Base-by-base conservation (phyloP, 2,329 filamentous ascomycete genomes). In the Colletotrichum sp. region DNA sequence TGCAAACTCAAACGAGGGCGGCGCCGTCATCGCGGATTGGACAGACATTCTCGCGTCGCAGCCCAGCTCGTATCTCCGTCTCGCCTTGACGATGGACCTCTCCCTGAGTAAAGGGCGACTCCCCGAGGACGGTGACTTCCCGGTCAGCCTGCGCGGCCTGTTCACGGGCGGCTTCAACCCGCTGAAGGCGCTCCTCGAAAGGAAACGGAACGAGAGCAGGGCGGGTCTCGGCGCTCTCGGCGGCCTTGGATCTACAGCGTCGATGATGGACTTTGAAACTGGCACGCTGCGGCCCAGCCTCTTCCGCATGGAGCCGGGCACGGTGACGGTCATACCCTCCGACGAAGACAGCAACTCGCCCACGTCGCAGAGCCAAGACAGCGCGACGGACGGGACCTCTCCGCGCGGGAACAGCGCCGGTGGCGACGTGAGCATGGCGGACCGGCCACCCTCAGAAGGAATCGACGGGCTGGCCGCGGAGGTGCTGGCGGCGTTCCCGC, bases 11-110 rank as follows among this genome's bases (percentile, higher is more conserved):
- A 8, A 78, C 79, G 18, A 75, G 30, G 22, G 79, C 65, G 69
- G 70, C 18, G 71, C 78, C 28, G 77, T 81, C 7, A 83, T 86
- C 61, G 81, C 82, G 6, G 85, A 85, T 72, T 87, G 86, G 86
- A 85, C 84, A 3, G 85, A 87, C 39, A 86, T 87, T 8, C 80
- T 87, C 15, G 84, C 85, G 9, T 82, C 81, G 1, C 83, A 87
- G 36, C 85, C 86, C 0, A 82, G 82, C 10, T 83, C 82, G 8
- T 87, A 87, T 71, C 80, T 87, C 12, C 84, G 85, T 4, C 80
- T 88, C 6, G 86, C 86, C 6, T 81, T 88, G 79, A 85, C 85
- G 4, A 84, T 88, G 81, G 85, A 87, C 65, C 80, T 87, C 22
- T 85, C 84, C 28, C 81, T 88, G 13, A 86, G 85, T 75, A 86